Base-by-base conservation (phyloP, 352 stramenopile genomes). In the Phytopythium vexans region DNA sequence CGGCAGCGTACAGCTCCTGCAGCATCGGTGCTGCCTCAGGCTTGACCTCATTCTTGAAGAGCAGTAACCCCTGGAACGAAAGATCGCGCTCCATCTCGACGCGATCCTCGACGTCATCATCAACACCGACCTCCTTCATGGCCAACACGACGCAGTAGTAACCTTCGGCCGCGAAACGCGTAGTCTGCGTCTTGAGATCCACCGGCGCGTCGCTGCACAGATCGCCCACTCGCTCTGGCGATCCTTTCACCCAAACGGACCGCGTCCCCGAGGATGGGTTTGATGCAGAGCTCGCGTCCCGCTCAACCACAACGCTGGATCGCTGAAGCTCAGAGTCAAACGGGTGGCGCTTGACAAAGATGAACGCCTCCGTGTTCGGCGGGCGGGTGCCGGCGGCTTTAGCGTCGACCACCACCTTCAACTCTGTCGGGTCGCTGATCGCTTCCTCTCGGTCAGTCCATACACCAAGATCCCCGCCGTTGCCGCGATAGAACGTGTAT, bases 1-100 rank as follows among this genome's bases (percentile, higher is more conserved):
- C 66, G 32, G 76, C 83, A n/a, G 60, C 60, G 11, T 75, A 56
- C 7, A 97, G 67, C 56, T 70, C 62, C 7, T 72, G 35, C 8
- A 95, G 52, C 46, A 95, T 82, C 3, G 58, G 65, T 35, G 67
- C 64, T 8, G 77, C 74, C 31, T 94, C 73, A 3, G 72, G 56
- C 57, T 81, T 85, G 33, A 94, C 60, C 16, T 69, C 58, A 44
- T 95, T 95, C 54, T 86, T 64, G 68, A 94, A 95, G 16, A 88
- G 75, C 6, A 87, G 58, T 8, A 92, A 58, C 6, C 86, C 83
- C 40, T 75, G 21, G 44, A 92, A 88, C 8, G 44, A 48, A 1
- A 94, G 54, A 44, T 66, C 46, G 0, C 33, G 51, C 49, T 94
- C 82, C 37, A 89, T 47, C 8, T 74, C 49, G 10, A 67, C 61